Base-by-base conservation (phyloP, 768 basidiomycete genomes). In the Asterophora parasitica region DNA sequence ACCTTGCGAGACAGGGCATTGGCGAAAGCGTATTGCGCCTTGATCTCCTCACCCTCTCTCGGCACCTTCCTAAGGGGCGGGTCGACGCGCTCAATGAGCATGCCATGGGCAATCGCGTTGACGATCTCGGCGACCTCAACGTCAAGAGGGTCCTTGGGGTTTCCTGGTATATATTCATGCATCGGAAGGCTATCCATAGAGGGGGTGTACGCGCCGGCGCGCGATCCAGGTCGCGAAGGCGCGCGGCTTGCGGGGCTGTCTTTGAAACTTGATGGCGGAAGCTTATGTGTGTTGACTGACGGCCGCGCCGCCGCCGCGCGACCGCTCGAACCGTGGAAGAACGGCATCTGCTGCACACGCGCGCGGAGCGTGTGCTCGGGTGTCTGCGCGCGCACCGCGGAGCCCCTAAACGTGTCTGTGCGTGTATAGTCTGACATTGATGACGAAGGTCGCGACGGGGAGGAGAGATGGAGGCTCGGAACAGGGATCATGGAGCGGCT, bases 401-500 rank as follows among this genome's bases (percentile, higher is more conserved):
- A 67, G 7, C 61, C 56, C 46, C 67, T 70, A 61, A 81, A 80
- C 11, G 63, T 70, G 20, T 78, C 79, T 6, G 79, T 68, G 37
- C 75, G 72, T 36, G 57, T 60, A 57, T 82, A 80, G 49, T 78
- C 73, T 5, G 88, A 90, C 77, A 86, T 78, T 5, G 85, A 75
- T 1, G 87, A 81, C 1, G 76, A 75, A 1, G 88, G 84, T 28
- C 88, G 75, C 15, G 87, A 88, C 7, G 81, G 78, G 4, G 82
- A 77, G 2, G 79, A 79, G 33, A 88, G 66, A 46, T 85, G 83
- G 2, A 90, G 70, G 53, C 76, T 82, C 7, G 89, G 88, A 19
- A 89, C 75, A 16, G 88, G 88, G 47, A 92, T 89, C 79, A 80
- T 85, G 4, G 90, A 92, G 45, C 85, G 78, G 58, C 88, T 89